A percentile compares a stretch with the other conserved stretches of the same genome.
Evolutionary conservation across 768 basidiomycete species (phyloP).

Genomic region (Obba rivulosa): DNA sequence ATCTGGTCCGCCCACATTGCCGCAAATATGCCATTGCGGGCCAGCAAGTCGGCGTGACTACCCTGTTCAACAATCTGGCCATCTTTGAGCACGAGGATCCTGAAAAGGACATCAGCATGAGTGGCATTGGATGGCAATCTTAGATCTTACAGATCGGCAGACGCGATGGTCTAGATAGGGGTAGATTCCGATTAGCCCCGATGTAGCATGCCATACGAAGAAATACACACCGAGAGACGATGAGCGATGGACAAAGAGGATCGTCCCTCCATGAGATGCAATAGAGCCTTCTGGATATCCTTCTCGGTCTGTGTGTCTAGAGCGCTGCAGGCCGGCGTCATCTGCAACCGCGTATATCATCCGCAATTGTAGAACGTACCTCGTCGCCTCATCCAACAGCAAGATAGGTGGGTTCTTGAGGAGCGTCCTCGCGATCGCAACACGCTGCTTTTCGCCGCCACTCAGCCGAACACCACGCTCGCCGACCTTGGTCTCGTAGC

Average conservation of each 20-base stretch:
- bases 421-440: constrained; percentile 82
- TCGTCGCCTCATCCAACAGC: constrained; percentile 74
- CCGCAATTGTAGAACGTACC: constrained; percentile 30
- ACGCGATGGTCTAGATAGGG: constrained; percentile 42
- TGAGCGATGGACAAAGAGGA: constrained; percentile 79
- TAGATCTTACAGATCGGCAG: constrained; percentile 40
- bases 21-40: constrained; percentile 67
- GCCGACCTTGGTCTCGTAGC: constrained; percentile 85
- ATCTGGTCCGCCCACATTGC: constrained; percentile 88
- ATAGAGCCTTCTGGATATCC: constrained; percentile 84
- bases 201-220: not conserved
- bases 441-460: constrained; percentile 88
- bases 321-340: constrained; percentile 40
- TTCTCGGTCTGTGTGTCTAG: constrained; percentile 89
- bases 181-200: not conserved
- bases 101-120: constrained; percentile 23
- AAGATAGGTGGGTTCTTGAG: constrained; percentile 82
- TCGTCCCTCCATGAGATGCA: constrained; percentile 67
- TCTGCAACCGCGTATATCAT: not conserved
- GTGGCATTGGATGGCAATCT: not conserved
- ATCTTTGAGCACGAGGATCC: constrained; percentile 88
- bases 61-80: constrained; percentile 85
- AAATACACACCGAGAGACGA: constrained; percentile 59
- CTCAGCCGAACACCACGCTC: constrained; percentile 81
- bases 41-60: constrained; percentile 71